Percentiles rank a stretch among this genome's conserved stretches.
Conservation (phyloP, 768 basidiomycete species). For the Psilocybe sp. region DNA sequence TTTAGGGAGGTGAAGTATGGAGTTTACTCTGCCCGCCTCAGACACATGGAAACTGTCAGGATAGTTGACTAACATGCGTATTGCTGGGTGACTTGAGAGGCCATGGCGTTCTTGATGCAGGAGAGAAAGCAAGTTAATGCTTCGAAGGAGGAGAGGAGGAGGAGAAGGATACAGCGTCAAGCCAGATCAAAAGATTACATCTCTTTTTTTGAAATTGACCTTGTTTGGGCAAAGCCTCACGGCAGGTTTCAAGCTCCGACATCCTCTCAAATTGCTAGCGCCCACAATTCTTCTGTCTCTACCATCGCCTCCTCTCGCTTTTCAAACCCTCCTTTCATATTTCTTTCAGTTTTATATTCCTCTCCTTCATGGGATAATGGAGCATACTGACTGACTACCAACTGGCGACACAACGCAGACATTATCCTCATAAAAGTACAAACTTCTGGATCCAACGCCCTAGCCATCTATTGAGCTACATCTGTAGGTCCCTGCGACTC, state of each 20-base stretch:
- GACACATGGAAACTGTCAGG: conserved; percentile 6
- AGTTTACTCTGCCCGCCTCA: conserved; percentile 2
- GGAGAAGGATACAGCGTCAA: conserved; percentile 15
- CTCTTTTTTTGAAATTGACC: conserved; percentile 16
- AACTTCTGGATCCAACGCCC: no score
- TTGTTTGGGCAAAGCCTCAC: conserved; percentile 15
- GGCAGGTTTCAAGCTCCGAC: conserved; percentile 1
- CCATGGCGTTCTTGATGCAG: conserved; percentile 47
- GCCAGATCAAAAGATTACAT: conserved; percentile 11
- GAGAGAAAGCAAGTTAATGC: conserved; percentile 79
- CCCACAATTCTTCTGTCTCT: neutral
- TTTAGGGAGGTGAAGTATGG: neutral
- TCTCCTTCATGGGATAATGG: no score
- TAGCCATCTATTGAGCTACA: no score
- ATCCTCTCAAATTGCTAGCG: neutral
- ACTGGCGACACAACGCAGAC: no score
- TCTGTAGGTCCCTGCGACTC: no score
- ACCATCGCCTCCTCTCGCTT: neutral
- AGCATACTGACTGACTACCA: no score
- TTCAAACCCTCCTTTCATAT: neutral
- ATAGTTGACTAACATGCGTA: conserved; percentile 67
- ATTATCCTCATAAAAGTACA: no score
- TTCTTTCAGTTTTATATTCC: no score
- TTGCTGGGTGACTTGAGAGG: conserved; percentile 75
- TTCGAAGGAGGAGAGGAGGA: conserved; percentile 45